Conservation (phyloP, 2,329 filamentous ascomycete genomes). For the Cladophialophora bantiana region DNA sequence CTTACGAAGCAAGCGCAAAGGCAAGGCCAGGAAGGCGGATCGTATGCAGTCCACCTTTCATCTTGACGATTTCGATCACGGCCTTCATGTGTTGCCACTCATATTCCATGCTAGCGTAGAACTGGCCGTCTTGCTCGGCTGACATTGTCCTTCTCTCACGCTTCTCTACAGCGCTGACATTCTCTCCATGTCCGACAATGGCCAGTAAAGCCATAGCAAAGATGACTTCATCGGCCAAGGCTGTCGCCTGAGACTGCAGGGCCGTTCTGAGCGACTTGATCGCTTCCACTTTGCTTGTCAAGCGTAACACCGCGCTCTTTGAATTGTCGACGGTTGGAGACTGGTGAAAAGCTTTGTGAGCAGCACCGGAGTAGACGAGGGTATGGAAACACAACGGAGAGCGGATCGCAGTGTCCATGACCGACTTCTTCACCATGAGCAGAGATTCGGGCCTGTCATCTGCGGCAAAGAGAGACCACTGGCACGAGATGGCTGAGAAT, state of each 20-base stretch:
- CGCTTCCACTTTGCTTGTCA: slow-evolving; percentile 13
- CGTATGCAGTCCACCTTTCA: slow-evolving; percentile 23
- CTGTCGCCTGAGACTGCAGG: slow-evolving; percentile 5
- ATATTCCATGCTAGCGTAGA: slow-evolving; percentile 21
- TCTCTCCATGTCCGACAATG: slow-evolving; percentile 14
- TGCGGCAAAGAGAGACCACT: slow-evolving; percentile 23
- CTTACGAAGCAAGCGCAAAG: slow-evolving; percentile 24
- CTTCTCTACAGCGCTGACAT: slow-evolving; percentile 10
- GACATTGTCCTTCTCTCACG: slow-evolving; percentile 16
- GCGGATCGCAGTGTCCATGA: slow-evolving; percentile 22
- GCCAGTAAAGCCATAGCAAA: slow-evolving; percentile 21
- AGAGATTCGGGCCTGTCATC: slow-evolving; percentile 11
- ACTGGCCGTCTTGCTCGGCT: slow-evolving; percentile 21
- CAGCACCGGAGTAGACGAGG: slow-evolving; percentile 19
- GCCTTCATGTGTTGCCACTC: slow-evolving; percentile 22
- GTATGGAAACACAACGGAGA: slow-evolving; percentile 20
- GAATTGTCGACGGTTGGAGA: slow-evolving; percentile 13
- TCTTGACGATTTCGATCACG: slow-evolving; percentile 14
- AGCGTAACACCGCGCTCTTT: slow-evolving; percentile 19
- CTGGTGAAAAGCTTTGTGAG: slow-evolving; percentile 25
- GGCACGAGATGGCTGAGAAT: slow-evolving; percentile 20
- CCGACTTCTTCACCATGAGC: slow-evolving; percentile 6
- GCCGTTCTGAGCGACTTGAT: slow-evolving; percentile 8
- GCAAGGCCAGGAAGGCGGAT: slow-evolving; percentile 19
- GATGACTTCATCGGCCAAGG: slow-evolving; percentile 12